phyloP scores from a whole-genome alignment of 768 basidiomycete species.

The Amanita exitialis region DNA sequence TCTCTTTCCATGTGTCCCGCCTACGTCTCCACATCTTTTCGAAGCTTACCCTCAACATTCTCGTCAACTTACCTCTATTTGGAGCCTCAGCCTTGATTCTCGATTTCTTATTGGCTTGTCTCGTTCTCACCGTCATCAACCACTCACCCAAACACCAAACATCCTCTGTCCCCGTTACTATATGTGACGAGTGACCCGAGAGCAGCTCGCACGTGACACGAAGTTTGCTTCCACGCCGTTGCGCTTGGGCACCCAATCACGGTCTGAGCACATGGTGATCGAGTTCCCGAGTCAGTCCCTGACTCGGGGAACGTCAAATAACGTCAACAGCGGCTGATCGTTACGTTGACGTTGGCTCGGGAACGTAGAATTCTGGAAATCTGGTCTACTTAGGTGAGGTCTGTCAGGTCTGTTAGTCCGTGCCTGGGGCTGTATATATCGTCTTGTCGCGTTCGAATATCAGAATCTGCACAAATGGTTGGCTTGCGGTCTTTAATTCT shows the following conservation, averaged over 20 bases:
- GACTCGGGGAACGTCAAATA: slow-evolving; percentile 8
- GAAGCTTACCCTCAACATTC: no score
- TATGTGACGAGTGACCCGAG: no score
- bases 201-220: neutral
- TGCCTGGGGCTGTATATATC: neutral
- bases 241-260: neutral
- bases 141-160: no score
- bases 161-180: neutral
- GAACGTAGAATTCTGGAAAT: slow-evolving; percentile 8
- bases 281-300: slow-evolving; percentile 6
- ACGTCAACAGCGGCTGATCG: neutral
- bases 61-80: no score
- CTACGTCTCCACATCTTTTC: no score
- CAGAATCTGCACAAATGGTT: neutral
- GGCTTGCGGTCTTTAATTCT: no score
- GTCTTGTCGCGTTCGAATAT: neutral
- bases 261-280: neutral
- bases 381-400: neutral
- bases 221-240: neutral
- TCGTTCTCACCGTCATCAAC: no score
- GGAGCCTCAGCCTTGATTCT: no score
- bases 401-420: neutral
- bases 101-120: no score
- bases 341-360: slow-evolving; percentile 8
- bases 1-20: no score